phyloP scores from a whole-genome alignment of 1,139 yeast species.

The Pneumocystis wakefieldiae region DNA sequence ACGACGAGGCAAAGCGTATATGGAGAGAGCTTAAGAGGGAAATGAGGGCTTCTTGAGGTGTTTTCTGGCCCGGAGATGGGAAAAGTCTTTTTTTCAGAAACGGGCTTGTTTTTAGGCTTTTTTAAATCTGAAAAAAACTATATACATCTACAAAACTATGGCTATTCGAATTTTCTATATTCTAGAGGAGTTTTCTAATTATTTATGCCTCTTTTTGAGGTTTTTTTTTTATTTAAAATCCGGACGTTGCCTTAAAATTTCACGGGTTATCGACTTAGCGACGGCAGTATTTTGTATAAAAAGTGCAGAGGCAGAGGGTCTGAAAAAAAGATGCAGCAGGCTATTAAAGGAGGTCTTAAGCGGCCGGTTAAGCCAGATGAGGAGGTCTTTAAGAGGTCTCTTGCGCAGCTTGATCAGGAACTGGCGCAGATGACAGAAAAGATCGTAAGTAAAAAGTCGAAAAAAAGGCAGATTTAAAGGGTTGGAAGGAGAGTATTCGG shows the following conservation, averaged over 20 bases:
- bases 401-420: conserved; percentile 18
- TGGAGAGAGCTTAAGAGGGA: background rate
- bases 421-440: background rate
- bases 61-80: background rate
- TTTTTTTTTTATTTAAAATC: too few relatives aligned
- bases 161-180: too few relatives aligned
- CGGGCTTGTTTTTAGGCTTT: too few relatives aligned
- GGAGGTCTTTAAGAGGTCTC: conserved; percentile 30
- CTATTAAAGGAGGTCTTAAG: conserved; percentile 10
- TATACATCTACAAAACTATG: too few relatives aligned
- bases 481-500: background rate
- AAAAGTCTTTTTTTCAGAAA: too few relatives aligned
- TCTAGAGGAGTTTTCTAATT: too few relatives aligned
- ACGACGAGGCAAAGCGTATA: background rate
- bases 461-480: background rate
- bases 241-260: too few relatives aligned
- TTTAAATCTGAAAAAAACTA: too few relatives aligned
- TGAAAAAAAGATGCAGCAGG: background rate
- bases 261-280: too few relatives aligned
- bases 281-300: too few relatives aligned
- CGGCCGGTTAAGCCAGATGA: conserved; percentile 25
- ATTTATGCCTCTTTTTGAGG: too few relatives aligned
- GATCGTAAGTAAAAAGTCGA: background rate
- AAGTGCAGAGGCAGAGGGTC: too few relatives aligned
- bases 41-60: background rate